A percentile compares a stretch with the other conserved stretches of the same genome.
Evolutionary conservation across 1,284 basidiomycete species (phyloP).

Genomic region (Tilletia walkeri): DNA sequence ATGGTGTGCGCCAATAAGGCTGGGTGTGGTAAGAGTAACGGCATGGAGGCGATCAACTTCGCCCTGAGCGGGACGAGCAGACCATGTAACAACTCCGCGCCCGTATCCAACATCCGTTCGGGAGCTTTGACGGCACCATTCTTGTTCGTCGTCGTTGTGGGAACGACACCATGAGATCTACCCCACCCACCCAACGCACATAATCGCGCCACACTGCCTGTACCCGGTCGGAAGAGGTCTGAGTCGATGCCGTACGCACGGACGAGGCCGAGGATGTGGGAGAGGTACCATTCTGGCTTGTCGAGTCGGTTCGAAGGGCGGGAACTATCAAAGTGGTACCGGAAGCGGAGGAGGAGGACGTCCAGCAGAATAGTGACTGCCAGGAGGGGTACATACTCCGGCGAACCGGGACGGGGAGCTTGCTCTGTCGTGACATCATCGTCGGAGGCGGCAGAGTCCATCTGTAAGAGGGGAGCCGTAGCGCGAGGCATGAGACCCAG

Average conservation of each 20-base stretch:
- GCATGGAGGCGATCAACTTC: conserved; percentile 59
- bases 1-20: conserved; percentile 90
- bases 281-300: conserved; percentile 96
- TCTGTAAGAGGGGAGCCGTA: conserved; percentile 22
- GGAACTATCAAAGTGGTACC: conserved; percentile 88
- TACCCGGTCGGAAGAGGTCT: conserved; percentile 68
- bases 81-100: conserved; percentile 46
- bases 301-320: conserved; percentile 86
- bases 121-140: background rate
- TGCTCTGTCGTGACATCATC: no score
- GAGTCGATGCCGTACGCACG: conserved; percentile 56
- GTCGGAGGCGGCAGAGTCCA: conserved; percentile 10
- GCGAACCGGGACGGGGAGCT: conserved; percentile 33
- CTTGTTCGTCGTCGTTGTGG: background rate
- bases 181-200: conserved; percentile 55
- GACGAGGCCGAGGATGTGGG: conserved; percentile 73
- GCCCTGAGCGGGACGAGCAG: conserved; percentile 38
- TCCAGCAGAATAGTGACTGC: conserved; percentile 75
- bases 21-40: conserved; percentile 72
- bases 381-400: conserved; percentile 42
- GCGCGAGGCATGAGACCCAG: conserved; percentile 24
- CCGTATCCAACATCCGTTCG: conserved; percentile 27
- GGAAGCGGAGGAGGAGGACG: conserved; percentile 82
- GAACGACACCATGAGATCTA: conserved; percentile 13
- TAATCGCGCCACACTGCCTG: conserved; percentile 62